Percentiles rank a stretch among this genome's conserved stretches.
phyloP scores from a whole-genome alignment of 1,139 yeast species.

The Yamadazyma dushanensis region DNA sequence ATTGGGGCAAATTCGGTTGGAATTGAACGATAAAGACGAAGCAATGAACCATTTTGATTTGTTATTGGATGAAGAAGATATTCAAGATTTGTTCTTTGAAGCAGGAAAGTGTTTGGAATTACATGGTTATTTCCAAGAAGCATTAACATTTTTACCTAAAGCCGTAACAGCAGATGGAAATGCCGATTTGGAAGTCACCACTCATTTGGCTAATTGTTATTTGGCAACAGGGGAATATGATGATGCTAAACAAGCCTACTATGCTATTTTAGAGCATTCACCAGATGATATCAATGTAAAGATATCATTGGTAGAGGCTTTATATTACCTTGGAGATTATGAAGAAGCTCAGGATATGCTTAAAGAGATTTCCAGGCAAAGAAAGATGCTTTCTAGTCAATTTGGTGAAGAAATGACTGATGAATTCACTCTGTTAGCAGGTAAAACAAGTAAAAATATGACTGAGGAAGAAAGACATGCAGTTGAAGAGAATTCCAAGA shows the following conservation, averaged over 20 bases:
- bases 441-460: slow-evolving; percentile 25
- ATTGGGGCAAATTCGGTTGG: slow-evolving; percentile 71
- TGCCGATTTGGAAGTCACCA: slow-evolving; percentile 42
- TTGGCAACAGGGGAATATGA: slow-evolving; percentile 69
- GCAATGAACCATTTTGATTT: slow-evolving; percentile 65
- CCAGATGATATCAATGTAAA: slow-evolving; percentile 71
- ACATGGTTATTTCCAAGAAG: slow-evolving; percentile 68
- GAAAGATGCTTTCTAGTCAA: slow-evolving; percentile 13
- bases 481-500: slow-evolving; percentile 57
- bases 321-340: slow-evolving; percentile 67
- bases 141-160: slow-evolving; percentile 62
- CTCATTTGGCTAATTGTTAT: slow-evolving; percentile 74
- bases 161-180: slow-evolving; percentile 48
- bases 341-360: slow-evolving; percentile 61
- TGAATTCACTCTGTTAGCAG: slow-evolving; percentile 1
- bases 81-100: slow-evolving; percentile 71
- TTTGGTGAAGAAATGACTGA: slow-evolving; percentile 1
- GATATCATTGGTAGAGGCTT: slow-evolving; percentile 79
- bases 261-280: slow-evolving; percentile 53
- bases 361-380: slow-evolving; percentile 42
- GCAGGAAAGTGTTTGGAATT: slow-evolving; percentile 76
- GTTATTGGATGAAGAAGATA: slow-evolving; percentile 58
- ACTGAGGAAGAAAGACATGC: slow-evolving; percentile 59
- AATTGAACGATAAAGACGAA: slow-evolving; percentile 62
- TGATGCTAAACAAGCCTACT: slow-evolving; percentile 68